Evolutionary conservation across 768 basidiomycete genomes (phyloP).

Genomic region (Auriculariales sp.): DNA sequence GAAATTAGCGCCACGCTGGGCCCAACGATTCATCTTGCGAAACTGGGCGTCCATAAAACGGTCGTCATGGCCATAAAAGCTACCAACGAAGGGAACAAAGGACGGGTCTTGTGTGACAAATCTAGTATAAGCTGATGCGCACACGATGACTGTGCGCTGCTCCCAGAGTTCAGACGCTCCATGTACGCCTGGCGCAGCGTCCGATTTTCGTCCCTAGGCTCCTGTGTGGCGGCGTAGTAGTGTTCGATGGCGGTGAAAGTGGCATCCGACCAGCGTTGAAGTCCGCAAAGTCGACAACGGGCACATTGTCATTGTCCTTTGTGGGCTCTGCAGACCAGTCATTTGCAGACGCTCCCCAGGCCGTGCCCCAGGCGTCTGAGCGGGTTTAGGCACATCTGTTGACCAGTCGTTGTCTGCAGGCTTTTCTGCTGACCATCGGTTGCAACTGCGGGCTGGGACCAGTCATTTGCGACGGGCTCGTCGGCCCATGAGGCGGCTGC

Average conservation of each 20-base stretch:
- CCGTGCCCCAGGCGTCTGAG: conserved; percentile 50
- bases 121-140: no score
- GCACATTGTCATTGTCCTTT: conserved; percentile 34
- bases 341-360: conserved; percentile 30
- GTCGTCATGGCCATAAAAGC: conserved; percentile 93
- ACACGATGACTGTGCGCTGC: background rate
- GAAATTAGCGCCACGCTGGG: conserved; percentile 10
- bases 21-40: conserved; percentile 69
- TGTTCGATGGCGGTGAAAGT: conserved; percentile 30
- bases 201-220: background rate
- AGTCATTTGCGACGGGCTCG: background rate
- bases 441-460: background rate
- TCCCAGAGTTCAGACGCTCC: conserved; percentile 46
- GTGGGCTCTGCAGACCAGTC: conserved; percentile 22
- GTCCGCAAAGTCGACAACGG: conserved; percentile 71
- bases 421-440: background rate
- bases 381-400: no score
- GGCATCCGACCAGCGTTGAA: conserved; percentile 19
- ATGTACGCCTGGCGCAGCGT: conserved; percentile 73
- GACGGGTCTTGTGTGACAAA: conserved; percentile 63
- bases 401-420: background rate
- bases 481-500: background rate
- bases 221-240: conserved; percentile 29
- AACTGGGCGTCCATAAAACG: conserved; percentile 71
- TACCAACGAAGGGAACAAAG: conserved; percentile 79